Conservation (phyloP, 179 eudicot genomes). For the Drosera spatulata region DNA sequence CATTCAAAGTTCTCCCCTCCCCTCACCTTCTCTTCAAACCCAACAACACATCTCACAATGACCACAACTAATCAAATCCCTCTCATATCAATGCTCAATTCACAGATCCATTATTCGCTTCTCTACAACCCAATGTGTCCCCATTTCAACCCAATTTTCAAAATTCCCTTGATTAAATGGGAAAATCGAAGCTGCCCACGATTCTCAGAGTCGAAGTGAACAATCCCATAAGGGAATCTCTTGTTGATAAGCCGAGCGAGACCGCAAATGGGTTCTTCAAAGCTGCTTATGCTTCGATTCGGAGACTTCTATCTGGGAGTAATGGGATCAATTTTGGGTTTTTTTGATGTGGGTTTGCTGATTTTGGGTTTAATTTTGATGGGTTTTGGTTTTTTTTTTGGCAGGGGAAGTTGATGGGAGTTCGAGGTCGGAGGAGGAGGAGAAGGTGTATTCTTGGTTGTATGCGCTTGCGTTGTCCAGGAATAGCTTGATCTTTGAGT, state of each 20-base stretch:
- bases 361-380: neutral
- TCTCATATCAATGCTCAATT: constrained; percentile 1
- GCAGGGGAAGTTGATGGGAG: constrained; percentile 28
- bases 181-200: constrained; percentile 15
- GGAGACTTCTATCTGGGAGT: constrained; percentile 17
- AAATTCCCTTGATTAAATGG: constrained; percentile 6
- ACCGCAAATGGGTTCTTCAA: constrained; percentile 9
- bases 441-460: constrained; percentile 40
- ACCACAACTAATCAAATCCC: no score
- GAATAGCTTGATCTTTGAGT: constrained; percentile 30
- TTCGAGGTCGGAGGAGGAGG: constrained; percentile 31
- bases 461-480: constrained; percentile 32
- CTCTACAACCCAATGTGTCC: neutral
- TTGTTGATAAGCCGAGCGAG: constrained; percentile 7
- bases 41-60: neutral
- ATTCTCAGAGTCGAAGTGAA: constrained; percentile 4
- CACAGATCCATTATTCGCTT: constrained; percentile 7
- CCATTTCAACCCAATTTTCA: constrained; percentile 1
- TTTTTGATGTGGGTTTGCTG: neutral
- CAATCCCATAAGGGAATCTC: constrained; percentile 11
- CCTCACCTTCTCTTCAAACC: constrained; percentile 3
- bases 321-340: neutral
- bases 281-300: constrained; percentile 6
- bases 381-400: neutral
- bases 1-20: neutral